phyloP scores from a whole-genome alignment of 805 yeast genomes.

The Pichia nanzhaoensis region DNA sequence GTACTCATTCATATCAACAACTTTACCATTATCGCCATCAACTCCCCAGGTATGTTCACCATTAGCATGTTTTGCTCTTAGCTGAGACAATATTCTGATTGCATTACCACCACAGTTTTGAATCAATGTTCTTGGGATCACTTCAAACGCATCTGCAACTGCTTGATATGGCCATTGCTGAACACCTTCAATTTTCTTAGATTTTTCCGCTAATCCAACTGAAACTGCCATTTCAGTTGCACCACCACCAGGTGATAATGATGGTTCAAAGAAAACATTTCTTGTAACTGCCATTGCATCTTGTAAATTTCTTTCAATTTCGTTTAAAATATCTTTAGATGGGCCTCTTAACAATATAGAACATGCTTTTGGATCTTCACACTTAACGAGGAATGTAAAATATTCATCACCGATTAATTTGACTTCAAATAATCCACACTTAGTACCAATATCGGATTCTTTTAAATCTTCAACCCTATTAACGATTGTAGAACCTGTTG shows the following conservation, averaged over 20 bases:
- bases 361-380: constrained; percentile 87
- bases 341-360: constrained; percentile 92
- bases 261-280: constrained; percentile 91
- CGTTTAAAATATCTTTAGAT: constrained; percentile 92
- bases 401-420: constrained; percentile 97
- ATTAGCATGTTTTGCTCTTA: constrained; percentile 94
- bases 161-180: constrained; percentile 99
- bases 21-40: constrained; percentile 90
- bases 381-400: constrained; percentile 75
- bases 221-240: constrained; percentile 99
- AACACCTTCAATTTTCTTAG: constrained; percentile 88
- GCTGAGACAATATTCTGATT: constrained; percentile 77
- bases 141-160: constrained; percentile 97
- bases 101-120: constrained; percentile 99
- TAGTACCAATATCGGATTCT: constrained; percentile 82
- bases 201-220: constrained; percentile 80
- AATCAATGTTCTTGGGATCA: constrained; percentile 92
- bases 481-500: constrained; percentile 96
- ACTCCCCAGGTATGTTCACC: constrained; percentile 84
- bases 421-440: constrained; percentile 86
- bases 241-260: constrained; percentile 97
- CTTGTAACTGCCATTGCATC: constrained; percentile 98
- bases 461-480: constrained; percentile 92
- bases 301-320: constrained; percentile 92
- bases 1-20: constrained; percentile 91